phyloP scores from a whole-genome alignment of 2,329 filamentous ascomycete species.

The Claviceps purpurea region DNA sequence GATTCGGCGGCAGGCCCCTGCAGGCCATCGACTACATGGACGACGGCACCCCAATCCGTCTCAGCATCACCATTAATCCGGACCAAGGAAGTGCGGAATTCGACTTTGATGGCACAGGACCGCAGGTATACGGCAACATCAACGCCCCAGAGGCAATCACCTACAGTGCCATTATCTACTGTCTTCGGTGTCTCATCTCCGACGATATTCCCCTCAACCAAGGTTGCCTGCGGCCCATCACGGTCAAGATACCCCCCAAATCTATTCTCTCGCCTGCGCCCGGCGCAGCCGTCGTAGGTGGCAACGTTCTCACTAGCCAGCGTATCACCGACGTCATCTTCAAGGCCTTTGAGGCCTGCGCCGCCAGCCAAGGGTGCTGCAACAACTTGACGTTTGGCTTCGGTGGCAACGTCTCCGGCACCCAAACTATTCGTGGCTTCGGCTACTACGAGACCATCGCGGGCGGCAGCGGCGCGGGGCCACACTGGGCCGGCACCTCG shows the following conservation, averaged over 20 bases:
- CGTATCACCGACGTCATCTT: constrained; percentile 32
- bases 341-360: constrained; percentile 67
- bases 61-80: constrained; percentile 62
- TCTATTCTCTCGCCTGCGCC: constrained; percentile 65
- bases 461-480: constrained; percentile 56
- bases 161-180: constrained; percentile 80
- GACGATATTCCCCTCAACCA: constrained; percentile 78
- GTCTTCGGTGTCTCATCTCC: constrained; percentile 62
- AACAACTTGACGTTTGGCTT: constrained; percentile 81
- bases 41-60: constrained; percentile 62
- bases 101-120: constrained; percentile 67
- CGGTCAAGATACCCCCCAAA: constrained; percentile 58
- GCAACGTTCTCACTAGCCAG: constrained; percentile 50
- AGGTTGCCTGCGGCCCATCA: constrained; percentile 63
- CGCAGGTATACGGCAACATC: constrained; percentile 67
- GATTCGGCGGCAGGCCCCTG: constrained; percentile 58
- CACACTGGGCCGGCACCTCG: constrained; percentile 30
- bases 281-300: constrained; percentile 67
- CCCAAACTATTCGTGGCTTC: constrained; percentile 26
- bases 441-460: constrained; percentile 49
- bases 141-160: constrained; percentile 75
- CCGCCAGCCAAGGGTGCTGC: constrained; percentile 66
- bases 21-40: constrained; percentile 72
- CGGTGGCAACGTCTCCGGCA: constrained; percentile 29
- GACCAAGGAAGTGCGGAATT: constrained; percentile 67